Base-by-base conservation (phyloP, 768 basidiomycete species). In the Tylopilus vinaceipallidus region DNA sequence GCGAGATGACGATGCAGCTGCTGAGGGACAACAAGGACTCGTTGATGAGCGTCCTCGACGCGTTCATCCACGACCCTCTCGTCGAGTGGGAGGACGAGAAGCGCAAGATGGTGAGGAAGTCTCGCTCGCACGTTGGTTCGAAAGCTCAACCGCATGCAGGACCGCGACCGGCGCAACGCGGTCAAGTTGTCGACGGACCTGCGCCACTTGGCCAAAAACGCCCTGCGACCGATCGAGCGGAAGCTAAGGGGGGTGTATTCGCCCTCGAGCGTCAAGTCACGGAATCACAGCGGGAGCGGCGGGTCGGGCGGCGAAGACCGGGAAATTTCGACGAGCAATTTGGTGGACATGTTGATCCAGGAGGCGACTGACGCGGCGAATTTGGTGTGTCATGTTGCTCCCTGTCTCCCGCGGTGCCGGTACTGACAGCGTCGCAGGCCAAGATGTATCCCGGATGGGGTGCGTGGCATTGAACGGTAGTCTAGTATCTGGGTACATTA, bases 21-120 rank as follows among this genome's bases (percentile, higher is more conserved):
- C 76, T 99, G 22, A 83, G 93, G 26, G 82, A 87, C 55, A 94
- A 98, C 75, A 89, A 86, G 67, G 94, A 98, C 64, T 86, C 86
- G 35, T 73, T 99, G 47, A 93, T 94, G 87, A 95, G 85, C 64
- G 91, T 98, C 0, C 79, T 99, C 33, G 95, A 98, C 62, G 91
- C 97, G 2, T 98, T 98, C 66, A 83, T 95, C 26, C 95, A 98
- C 59, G 97, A 99, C 66, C 97, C 97, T 1, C 78, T 99, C 3
- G 87, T 95, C 27, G 95, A 98, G 67, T 98, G 94, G 91, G 88
- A 91, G 53, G 86, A 91, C 36, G 84, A 89, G 64, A 84, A 82
- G 53, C 78, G 83, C 13, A 86, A 81, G 61, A 69, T 82, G 64
- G 82, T 84, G 52, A 22, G 74, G n/a, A n/a, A n/a, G n/a, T n/a